Evolutionary conservation across 495 filamentous ascomycete genomes (phyloP).

Genomic region (Penicillium diatomitis): DNA sequence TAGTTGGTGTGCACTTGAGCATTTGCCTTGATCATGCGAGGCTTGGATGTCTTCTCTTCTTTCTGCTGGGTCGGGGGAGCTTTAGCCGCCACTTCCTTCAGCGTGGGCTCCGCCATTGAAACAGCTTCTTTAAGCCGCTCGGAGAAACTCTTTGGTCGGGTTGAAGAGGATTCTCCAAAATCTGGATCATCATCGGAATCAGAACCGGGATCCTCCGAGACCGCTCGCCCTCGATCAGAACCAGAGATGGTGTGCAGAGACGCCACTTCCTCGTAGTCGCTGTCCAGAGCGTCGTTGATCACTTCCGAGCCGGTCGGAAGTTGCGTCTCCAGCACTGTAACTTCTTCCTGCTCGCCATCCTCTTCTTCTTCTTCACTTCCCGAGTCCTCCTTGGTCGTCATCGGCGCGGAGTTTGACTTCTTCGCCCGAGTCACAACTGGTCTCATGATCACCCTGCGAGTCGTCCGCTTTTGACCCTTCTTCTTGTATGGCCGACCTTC

Average conservation of each 20-base stretch:
- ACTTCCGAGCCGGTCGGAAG: slow-evolving; percentile 4
- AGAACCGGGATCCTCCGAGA: slow-evolving; percentile 17
- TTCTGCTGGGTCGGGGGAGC: slow-evolving; percentile 14
- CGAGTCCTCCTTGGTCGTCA: slow-evolving; percentile 14
- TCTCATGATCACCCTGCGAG: slow-evolving; percentile 66
- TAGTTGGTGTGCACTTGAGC: slow-evolving; percentile 76
- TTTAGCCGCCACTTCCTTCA: slow-evolving; percentile 19
- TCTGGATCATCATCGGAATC: slow-evolving; percentile 24
- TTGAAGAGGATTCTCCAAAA: slow-evolving; percentile 14
- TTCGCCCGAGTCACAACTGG: slow-evolving; percentile 37
- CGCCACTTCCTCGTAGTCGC: slow-evolving; percentile 17
- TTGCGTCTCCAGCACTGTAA: slow-evolving; percentile 28
- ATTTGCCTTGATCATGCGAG: slow-evolving; percentile 62
- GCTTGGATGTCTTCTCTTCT: slow-evolving; percentile 45
- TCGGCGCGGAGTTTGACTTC: slow-evolving; percentile 13
- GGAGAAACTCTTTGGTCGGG: slow-evolving; percentile 31
- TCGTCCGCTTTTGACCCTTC: slow-evolving; percentile 84
- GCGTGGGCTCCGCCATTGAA: slow-evolving; percentile 18
- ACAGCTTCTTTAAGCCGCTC: slow-evolving; percentile 39
- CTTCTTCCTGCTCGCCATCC: background rate
- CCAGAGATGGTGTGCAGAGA: slow-evolving; percentile 29
- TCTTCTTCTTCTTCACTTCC: slow-evolving; percentile 30
- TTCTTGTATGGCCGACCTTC: slow-evolving; percentile 71
- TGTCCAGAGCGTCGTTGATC: background rate
- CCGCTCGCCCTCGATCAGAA: slow-evolving; percentile 11